Evolutionary conservation across 106 monocot genomes (phyloP).

Genomic region (Dendrobium officinale): DNA sequence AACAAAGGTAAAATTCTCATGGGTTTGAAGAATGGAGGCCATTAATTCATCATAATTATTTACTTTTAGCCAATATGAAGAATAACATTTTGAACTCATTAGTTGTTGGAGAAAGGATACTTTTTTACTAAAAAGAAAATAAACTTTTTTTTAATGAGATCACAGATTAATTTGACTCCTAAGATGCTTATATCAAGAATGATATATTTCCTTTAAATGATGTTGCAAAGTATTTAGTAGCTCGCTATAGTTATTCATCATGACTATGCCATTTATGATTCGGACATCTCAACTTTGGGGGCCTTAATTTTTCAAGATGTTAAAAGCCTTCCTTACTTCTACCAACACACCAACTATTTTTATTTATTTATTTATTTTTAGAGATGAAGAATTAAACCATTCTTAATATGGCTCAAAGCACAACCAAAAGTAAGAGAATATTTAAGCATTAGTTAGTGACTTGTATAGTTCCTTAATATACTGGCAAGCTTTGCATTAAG

Average conservation of each 20-base stretch:
- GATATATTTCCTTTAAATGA: slow-evolving; percentile 13
- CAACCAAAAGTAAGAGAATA: neutral
- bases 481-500: too few relatives aligned
- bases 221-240: neutral
- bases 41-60: neutral
- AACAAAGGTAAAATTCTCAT: neutral
- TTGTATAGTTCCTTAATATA: too few relatives aligned
- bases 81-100: slow-evolving; percentile 14
- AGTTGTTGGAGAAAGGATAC: slow-evolving; percentile 4
- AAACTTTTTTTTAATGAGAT: slow-evolving; percentile 8
- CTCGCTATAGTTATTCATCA: neutral
- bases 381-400: neutral
- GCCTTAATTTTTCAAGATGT: neutral
- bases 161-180: neutral
- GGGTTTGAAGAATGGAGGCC: neutral
- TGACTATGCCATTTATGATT: slow-evolving; percentile 14
- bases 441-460: too few relatives aligned
- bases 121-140: slow-evolving; percentile 1
- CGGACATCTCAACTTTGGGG: neutral
- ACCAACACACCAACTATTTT: neutral
- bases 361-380: too few relatives aligned
- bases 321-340: slow-evolving; percentile 1
- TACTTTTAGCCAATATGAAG: slow-evolving; percentile 6
- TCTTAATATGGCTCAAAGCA: neutral
- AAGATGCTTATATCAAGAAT: slow-evolving; percentile 10